These are phyloP conservation scores for Ustilago curta DNA, from an alignment of 1,284 basidiomycete genomes.

Conservation along the genomic window DNA sequence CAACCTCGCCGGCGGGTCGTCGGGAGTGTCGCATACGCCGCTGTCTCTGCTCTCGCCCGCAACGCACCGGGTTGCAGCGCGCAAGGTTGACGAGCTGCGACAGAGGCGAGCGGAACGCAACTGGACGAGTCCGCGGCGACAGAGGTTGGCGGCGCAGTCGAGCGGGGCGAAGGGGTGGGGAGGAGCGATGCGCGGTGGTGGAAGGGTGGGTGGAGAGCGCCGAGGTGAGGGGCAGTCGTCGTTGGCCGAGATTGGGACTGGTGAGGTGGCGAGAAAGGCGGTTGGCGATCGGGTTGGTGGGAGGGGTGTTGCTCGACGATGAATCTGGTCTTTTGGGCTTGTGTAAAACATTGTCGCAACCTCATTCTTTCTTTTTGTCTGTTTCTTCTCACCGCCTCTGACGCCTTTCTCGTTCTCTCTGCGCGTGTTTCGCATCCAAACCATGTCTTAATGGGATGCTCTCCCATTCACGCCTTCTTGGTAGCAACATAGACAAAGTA, in stretches of 20 bases:
- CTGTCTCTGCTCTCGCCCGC: constrained; percentile 40
- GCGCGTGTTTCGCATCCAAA: not conserved
- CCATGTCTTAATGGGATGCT: too few relatives aligned
- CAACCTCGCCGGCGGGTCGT: constrained; percentile 28
- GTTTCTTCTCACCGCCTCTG: too few relatives aligned
- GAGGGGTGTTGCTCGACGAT: not conserved
- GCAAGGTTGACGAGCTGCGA: constrained; percentile 31
- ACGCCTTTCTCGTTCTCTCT: not conserved
- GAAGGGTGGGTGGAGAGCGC: not conserved
- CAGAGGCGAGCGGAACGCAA: constrained; percentile 21
- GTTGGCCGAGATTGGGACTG: constrained; percentile 2
- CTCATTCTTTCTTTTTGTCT: too few relatives aligned
- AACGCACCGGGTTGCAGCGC: constrained; percentile 27
- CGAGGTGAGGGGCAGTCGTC: not conserved
- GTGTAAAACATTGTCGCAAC: too few relatives aligned
- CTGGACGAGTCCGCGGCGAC: constrained; percentile 32
- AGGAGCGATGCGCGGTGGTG: not conserved
- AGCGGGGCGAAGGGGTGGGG: not conserved
- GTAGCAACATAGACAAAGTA: constrained; percentile 65
- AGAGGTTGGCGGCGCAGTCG: not conserved
- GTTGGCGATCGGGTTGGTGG: not conserved
- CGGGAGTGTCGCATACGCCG: constrained; percentile 39
- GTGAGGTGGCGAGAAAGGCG: not conserved
- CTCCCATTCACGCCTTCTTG: constrained; percentile 4
- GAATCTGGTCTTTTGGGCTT: too few relatives aligned